phyloP scores from a whole-genome alignment of 306 rosid genomes.

The Cicer cuneatum region DNA sequence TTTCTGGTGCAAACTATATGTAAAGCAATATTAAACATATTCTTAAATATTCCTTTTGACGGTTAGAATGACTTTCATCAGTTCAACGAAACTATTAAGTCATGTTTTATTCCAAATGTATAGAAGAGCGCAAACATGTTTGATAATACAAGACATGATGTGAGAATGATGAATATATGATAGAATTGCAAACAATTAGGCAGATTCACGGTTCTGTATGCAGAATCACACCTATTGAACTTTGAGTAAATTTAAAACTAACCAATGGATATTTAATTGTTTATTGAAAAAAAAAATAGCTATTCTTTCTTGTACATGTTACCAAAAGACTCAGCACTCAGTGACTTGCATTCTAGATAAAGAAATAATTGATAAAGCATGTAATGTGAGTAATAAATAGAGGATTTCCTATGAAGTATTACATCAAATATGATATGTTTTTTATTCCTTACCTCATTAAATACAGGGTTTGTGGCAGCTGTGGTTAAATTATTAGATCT shows the following conservation, averaged over 20 bases:
- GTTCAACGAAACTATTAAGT: constrained; percentile 25
- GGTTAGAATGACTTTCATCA: background rate
- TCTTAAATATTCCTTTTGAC: constrained; percentile 9
- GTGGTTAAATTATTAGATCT: constrained; percentile 29
- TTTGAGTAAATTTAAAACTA: constrained; percentile 27
- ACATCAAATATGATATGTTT: constrained; percentile 13
- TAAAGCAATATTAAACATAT: constrained; percentile 14
- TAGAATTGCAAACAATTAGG: constrained; percentile 21
- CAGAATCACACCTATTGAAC: constrained; percentile 2
- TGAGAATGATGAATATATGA: constrained; percentile 21
- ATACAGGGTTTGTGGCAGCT: constrained; percentile 1
- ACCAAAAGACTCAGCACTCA: constrained; percentile 8
- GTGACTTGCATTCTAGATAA: constrained; percentile 14
- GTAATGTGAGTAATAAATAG: constrained; percentile 6
- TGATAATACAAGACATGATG: constrained; percentile 23
- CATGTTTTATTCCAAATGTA: background rate
- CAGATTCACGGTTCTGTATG: constrained; percentile 22
- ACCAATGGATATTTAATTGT: constrained; percentile 29
- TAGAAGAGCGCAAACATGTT: constrained; percentile 15
- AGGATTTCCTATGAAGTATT: constrained; percentile 23
- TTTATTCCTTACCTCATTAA: constrained; percentile 12
- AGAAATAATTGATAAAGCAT: constrained; percentile 4
- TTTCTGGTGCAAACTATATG: constrained; percentile 12
- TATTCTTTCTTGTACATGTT: background rate
- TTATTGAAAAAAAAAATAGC: background rate